Evolutionary conservation across 2,329 filamentous ascomycete species (phyloP), one percentile per base, ranked within the genome.

Genomic region (Harringtonia aguacate): DNA sequence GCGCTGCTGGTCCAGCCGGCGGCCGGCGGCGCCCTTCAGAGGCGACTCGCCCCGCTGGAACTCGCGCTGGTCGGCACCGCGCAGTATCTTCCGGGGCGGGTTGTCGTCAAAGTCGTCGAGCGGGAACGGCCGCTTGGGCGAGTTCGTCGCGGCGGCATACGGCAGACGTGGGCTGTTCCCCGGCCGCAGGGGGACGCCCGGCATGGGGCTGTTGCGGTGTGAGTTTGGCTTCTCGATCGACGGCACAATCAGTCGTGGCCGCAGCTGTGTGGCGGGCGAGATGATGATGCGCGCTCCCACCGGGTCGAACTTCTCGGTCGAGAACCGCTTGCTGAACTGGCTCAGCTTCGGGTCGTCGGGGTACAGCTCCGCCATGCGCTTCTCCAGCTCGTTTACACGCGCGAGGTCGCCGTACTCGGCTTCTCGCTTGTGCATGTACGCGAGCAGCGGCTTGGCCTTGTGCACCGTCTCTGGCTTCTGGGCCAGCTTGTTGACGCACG

Each of bases 391-490:
- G 51, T 81, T 79, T 43, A 98, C 87, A 55, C 97, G 89, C 7
- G 84, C 79, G 6, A 97, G 73, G 59, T 98, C 92, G 45, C 94
- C 92, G 56, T 89, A 98, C 51, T 88, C 81, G 12, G 88, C 89
- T 65, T 98, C 92, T 59, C 94, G 95, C 54, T 89, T 84, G 64
- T 98, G 90, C 61, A 98, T 90, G 64, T 90, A 97, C 3, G 80
- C 72, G 56, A 94, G 95, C 1, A 98, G 75, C 1, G 84, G 77
- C 60, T 92, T 94, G 9, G 89, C 79, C 57, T 88, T 92, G 44
- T 72, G 64, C 1, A 82, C 66, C 12, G 78, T 77, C 52, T 88
- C 85, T 0, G 85, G 78, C 52, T 89, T 92, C 21, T 83, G 74
- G 8, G 84, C 77, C 36, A 97, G 74, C 49, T 82, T 82, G 57